Evolutionary conservation across 179 eudicot genomes (phyloP), one percentile per base, ranked within the genome.

Genomic region (Spergularia azorica): DNA sequence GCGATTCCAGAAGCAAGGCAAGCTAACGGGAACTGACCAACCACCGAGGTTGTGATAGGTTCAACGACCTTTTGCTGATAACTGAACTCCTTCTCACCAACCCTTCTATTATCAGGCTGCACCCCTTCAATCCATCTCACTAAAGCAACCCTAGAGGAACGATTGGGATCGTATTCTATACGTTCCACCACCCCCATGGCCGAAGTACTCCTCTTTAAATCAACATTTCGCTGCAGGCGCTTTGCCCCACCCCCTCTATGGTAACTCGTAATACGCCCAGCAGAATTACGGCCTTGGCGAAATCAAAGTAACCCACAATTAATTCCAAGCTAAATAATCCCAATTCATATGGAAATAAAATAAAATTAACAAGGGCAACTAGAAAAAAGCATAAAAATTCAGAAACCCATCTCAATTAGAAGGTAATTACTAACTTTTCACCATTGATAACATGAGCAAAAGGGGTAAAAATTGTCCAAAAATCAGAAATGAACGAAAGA

Each of bases 191-290:
- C 67, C 26, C 89, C 87, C 77, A 77, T 79, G 5, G 85, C 72
- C 1, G 85, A 75, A 60, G 83, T 85, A 61, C 72, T 85, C 63
- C 84, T 71, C 79, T 87, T 85, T 14, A 81, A 43, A 81, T 87
- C 86, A 43, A 87, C 38, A 59, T 67, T 79, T 51, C 84, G 67
- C 61, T 87, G 85, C 69, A 83, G 75, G 61, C 83, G 72, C 81
- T 87, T 87, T 16, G 88, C 81, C 63, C 88, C 90, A 79, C 88
- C 88, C 59, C 88, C 88, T 68, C 85, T 77, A 76, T 85, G 90
- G 57, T 43, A 87, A 54, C 81, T 80, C 18, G 86, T 85, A 41
- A 85, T 87, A 63, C 83, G 85, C 9, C 90, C 88, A 3, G 81
- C 79, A 32, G 79, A 81, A 72, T 84, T 85, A 66, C 85, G 85